Evolutionary conservation across 2,329 filamentous ascomycete genomes (phyloP).

Genomic region (Epichloe scottii): DNA sequence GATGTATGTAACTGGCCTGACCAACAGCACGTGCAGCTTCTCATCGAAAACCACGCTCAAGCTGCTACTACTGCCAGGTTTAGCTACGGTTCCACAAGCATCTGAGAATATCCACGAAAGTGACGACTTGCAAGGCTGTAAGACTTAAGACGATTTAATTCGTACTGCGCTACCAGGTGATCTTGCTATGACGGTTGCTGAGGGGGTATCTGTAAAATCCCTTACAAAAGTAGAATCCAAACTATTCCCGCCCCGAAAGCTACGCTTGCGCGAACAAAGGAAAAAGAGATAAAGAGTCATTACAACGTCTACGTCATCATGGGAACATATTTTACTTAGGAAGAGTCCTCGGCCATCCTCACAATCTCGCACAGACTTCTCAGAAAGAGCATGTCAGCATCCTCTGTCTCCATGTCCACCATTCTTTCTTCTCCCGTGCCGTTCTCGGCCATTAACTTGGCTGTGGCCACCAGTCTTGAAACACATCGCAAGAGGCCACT

Average conservation of each 20-base stretch:
- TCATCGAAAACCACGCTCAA: too few relatives aligned
- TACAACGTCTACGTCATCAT: not conserved
- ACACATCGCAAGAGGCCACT: conserved; percentile 39
- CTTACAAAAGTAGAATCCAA: not conserved
- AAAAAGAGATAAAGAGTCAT: not conserved
- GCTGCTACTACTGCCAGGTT: too few relatives aligned
- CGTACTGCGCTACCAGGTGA: too few relatives aligned
- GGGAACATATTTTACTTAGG: not conserved
- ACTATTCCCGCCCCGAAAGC: not conserved
- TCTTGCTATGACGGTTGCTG: not conserved
- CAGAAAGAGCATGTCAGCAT: conserved; percentile 25
- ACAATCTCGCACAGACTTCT: conserved; percentile 31
- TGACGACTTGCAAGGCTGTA: too few relatives aligned
- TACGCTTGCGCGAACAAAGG: not conserved
- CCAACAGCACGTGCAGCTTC: too few relatives aligned
- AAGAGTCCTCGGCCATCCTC: conserved; percentile 21
- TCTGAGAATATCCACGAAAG: too few relatives aligned
- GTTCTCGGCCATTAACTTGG: conserved; percentile 24
- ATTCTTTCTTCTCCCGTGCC: conserved; percentile 17
- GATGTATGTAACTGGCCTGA: too few relatives aligned
- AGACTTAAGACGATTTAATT: too few relatives aligned
- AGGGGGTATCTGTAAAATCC: not conserved
- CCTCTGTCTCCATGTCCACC: conserved; percentile 18
- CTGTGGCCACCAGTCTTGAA: conserved; percentile 35
- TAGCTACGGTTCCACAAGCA: too few relatives aligned